Conservation (phyloP, 805 yeast genomes). For the Suhomyces tanzawaensis region DNA sequence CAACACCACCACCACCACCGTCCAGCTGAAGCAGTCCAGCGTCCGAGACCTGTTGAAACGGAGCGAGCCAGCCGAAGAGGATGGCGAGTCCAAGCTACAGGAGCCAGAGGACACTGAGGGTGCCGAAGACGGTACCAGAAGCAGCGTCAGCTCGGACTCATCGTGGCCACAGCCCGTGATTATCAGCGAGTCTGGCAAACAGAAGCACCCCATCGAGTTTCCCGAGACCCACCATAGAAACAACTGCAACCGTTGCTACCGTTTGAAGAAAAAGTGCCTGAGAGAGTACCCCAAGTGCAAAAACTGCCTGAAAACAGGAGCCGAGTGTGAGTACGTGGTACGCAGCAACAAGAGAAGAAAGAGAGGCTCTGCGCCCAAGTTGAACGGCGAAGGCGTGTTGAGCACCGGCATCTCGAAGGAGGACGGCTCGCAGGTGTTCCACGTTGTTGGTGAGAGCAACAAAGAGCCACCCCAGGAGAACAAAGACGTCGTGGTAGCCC, state of each 20-base stretch:
- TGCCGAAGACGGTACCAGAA: too few relatives aligned
- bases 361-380: conserved; percentile 3
- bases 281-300: conserved; percentile 38
- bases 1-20: conserved; percentile 2
- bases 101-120: conserved; percentile 1
- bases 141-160: too few relatives aligned
- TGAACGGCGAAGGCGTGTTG: conserved; percentile 1
- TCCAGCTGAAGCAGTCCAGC: conserved; percentile 19
- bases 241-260: conserved; percentile 41
- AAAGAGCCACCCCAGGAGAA: conserved; percentile 3
- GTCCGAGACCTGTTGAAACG: conserved; percentile 8
- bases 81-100: not conserved
- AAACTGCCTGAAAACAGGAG: conserved; percentile 34
- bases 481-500: conserved; percentile 10
- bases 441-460: conserved; percentile 4
- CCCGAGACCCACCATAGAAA: conserved; percentile 30
- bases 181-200: conserved; percentile 2
- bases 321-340: conserved; percentile 37
- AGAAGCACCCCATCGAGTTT: conserved; percentile 7
- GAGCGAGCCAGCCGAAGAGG: not conserved
- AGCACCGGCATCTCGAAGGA: conserved; percentile 3
- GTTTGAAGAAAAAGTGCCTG: conserved; percentile 42
- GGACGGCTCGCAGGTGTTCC: conserved; percentile 7
- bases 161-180: not conserved
- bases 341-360: conserved; percentile 28